Conservation (phyloP, 768 basidiomycete genomes). For the Tremella fuciformis region DNA sequence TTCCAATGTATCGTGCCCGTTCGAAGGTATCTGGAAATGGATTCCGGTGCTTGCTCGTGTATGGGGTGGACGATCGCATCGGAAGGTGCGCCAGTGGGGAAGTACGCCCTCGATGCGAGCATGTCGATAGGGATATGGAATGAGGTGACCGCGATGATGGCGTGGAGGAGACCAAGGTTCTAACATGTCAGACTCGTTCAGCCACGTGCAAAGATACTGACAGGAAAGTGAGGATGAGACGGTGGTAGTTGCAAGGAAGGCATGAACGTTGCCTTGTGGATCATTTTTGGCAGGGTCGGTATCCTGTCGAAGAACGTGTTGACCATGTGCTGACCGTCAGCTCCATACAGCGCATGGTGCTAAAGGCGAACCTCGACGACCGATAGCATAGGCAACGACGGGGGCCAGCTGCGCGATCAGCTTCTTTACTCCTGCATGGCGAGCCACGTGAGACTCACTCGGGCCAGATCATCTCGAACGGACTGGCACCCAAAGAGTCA, state of each 20-base stretch:
- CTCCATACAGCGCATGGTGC: background rate
- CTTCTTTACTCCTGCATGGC: background rate
- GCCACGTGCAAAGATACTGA: slow-evolving; percentile 15
- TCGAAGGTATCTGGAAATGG: background rate
- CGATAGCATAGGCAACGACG: slow-evolving; percentile 30
- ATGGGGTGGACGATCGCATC: slow-evolving; percentile 26
- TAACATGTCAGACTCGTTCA: background rate
- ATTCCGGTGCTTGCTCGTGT: slow-evolving; percentile 20
- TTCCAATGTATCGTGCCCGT: background rate
- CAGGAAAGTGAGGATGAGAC: slow-evolving; percentile 35
- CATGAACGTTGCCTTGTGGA: slow-evolving; percentile 29
- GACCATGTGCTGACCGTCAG: slow-evolving; percentile 24
- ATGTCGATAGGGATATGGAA: slow-evolving; percentile 25
- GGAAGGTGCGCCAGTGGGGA: slow-evolving; percentile 33
- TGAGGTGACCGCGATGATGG: slow-evolving; percentile 36
- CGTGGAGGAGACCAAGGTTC: slow-evolving; percentile 29
- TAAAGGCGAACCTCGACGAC: slow-evolving; percentile 35
- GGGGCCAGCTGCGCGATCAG: slow-evolving; percentile 29
- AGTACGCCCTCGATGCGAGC: slow-evolving; percentile 26
- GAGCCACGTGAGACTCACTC: slow-evolving; percentile 18
- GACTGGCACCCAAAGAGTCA: no score
- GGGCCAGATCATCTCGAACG: slow-evolving; percentile 30
- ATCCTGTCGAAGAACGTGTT: slow-evolving; percentile 40
- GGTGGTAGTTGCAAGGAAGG: slow-evolving; percentile 32
- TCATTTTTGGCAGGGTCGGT: slow-evolving; percentile 35